Evolutionary conservation across 352 stramenopile species (phyloP).

Genomic region (Pythium chondricola): DNA sequence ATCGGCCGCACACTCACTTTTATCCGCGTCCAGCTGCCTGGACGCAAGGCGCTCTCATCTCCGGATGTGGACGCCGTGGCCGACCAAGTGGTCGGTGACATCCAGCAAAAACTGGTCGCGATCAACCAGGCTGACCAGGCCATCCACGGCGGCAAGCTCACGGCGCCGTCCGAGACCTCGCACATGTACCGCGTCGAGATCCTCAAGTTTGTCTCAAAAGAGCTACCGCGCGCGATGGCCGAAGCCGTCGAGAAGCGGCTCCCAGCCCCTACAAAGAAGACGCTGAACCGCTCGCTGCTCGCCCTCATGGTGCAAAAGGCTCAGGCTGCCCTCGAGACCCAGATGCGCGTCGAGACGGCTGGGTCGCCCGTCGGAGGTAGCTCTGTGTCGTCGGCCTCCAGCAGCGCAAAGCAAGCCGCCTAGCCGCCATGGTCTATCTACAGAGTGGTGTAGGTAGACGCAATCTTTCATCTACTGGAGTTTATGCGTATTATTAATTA

Average conservation of each 20-base stretch:
- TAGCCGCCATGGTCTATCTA: too few relatives aligned
- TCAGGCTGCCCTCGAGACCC: constrained; percentile 54
- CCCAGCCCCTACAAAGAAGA: constrained; percentile 46
- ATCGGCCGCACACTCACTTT: constrained; percentile 60
- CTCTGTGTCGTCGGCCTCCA: too few relatives aligned
- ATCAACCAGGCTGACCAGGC: constrained; percentile 32
- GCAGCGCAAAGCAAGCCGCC: too few relatives aligned
- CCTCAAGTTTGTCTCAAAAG: constrained; percentile 76
- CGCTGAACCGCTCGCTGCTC: constrained; percentile 60
- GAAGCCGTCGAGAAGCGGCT: constrained; percentile 67
- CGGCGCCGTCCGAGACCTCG: constrained; percentile 38
- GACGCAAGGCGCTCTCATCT: constrained; percentile 18
- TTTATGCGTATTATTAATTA: too few relatives aligned
- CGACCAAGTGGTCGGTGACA: constrained; percentile 50
- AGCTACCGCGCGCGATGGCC: constrained; percentile 64
- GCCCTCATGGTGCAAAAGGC: constrained; percentile 74
- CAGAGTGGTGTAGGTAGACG: neutral
- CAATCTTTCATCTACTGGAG: neutral
- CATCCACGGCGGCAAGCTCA: constrained; percentile 7
- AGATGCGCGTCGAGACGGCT: constrained; percentile 65
- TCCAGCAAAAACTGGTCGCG: constrained; percentile 48
- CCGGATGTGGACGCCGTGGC: constrained; percentile 36
- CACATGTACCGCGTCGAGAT: constrained; percentile 84
- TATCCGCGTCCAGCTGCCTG: constrained; percentile 36
- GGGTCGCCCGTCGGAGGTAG: too few relatives aligned